phyloP scores from a whole-genome alignment of 177 flowering plant species.

The Telopea speciosissima region DNA sequence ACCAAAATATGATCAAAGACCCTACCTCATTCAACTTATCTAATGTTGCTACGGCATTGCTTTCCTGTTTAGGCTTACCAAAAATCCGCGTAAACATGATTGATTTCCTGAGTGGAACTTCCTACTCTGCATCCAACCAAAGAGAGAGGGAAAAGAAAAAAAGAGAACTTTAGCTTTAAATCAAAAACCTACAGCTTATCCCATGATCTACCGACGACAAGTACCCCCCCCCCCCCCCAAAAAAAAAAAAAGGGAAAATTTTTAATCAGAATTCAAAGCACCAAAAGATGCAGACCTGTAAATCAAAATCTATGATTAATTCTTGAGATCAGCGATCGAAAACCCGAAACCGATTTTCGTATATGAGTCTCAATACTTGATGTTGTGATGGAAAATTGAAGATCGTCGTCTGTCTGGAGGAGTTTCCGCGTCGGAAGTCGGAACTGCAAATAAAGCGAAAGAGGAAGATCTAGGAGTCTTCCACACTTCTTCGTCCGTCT shows the following conservation, averaged over 20 bases:
- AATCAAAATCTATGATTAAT: not conserved
- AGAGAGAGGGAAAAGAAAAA: not conserved
- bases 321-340: not conserved
- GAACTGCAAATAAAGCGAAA: not conserved
- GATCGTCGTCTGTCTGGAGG: not conserved
- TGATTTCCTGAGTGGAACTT: slow-evolving; percentile 6
- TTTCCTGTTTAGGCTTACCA: slow-evolving; percentile 31
- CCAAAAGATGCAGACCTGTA: not conserved
- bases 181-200: not conserved
- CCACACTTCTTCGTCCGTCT: too few species aligned
- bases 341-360: not conserved
- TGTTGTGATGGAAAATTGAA: not conserved
- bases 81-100: slow-evolving; percentile 33
- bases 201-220: not conserved
- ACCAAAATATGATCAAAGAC: slow-evolving; percentile 1
- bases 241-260: not conserved
- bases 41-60: slow-evolving; percentile 28
- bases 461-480: too few species aligned
- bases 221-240: not conserved
- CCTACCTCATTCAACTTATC: slow-evolving; percentile 36
- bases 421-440: not conserved
- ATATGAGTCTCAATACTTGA: not conserved
- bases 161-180: not conserved
- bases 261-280: not conserved
- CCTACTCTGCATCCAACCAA: slow-evolving; percentile 2